Conservation (phyloP, 495 filamentous ascomycete species). For the Astrothelium subdiscretum region DNA sequence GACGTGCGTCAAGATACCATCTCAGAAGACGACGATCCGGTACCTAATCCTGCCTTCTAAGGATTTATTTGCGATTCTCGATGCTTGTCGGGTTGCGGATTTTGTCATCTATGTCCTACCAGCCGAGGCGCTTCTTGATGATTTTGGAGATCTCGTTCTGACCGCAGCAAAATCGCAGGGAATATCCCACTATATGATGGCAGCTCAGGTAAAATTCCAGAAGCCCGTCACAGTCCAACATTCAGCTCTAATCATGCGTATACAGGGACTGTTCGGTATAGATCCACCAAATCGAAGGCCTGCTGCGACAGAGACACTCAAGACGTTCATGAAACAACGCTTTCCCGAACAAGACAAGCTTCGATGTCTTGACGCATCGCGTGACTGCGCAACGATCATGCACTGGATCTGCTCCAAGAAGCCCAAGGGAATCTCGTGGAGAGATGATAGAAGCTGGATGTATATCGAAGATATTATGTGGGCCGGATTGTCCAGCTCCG, state of each 20-base stretch:
- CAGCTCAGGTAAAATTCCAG: background rate
- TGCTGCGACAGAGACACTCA: slow-evolving; percentile 66
- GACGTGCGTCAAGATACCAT: slow-evolving; percentile 59
- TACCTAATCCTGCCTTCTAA: slow-evolving; percentile 54
- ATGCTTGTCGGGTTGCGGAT: slow-evolving; percentile 80
- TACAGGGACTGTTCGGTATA: slow-evolving; percentile 51
- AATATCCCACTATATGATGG: slow-evolving; percentile 7
- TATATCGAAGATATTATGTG: slow-evolving; percentile 71
- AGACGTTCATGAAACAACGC: slow-evolving; percentile 85
- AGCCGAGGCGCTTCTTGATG: slow-evolving; percentile 68
- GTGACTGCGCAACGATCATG: slow-evolving; percentile 82
- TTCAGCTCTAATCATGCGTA: background rate
- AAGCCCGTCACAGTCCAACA: background rate
- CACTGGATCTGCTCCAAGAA: slow-evolving; percentile 79
- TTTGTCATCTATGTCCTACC: slow-evolving; percentile 80
- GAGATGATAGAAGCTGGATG: slow-evolving; percentile 92
- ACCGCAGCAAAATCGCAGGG: background rate
- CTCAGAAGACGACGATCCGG: slow-evolving; percentile 86
- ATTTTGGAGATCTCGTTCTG: slow-evolving; percentile 48
- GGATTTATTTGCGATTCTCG: slow-evolving; percentile 62
- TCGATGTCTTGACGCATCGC: slow-evolving; percentile 68
- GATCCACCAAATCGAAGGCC: slow-evolving; percentile 65
- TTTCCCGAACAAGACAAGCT: slow-evolving; percentile 83
- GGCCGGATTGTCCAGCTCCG: slow-evolving; percentile 35
- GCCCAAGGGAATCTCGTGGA: slow-evolving; percentile 86